Evolutionary conservation across 164 flowering plant genomes (phyloP), one percentile per base, ranked within the genome.

Genomic region (Nymphaea thermarum): DNA sequence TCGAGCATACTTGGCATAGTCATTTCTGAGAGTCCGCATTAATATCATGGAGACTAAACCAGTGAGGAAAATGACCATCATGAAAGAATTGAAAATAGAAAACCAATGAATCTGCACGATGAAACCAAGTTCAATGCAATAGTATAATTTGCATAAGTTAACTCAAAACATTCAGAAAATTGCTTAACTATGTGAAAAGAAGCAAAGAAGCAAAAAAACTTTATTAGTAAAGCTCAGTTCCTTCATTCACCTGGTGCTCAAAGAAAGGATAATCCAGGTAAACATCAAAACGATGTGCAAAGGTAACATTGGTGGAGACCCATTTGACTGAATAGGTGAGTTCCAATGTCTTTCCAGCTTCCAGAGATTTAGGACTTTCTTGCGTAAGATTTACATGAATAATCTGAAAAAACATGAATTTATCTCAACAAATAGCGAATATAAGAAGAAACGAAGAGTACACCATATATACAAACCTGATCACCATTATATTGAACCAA

Each of bases 11-110:
- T 94, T 94, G 47, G 99, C 99, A 79, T 94, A 94, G 82, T 94
- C 99, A 83, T 94, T 94, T 77, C 98, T 84, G 53, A 94, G 90
- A 64, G 98, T 94, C 65, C 98, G 87, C 98, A 94, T 94, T 66
- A 94, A 75, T 76, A 94, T 94, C 98, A 94, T 94, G 42, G 98
- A 94, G 67, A 94, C 98, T 84, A 94, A 76, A 47, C 99, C 99
- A 78, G 99, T 91, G 72, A 94, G 93, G 80, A 94, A 94, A 73
- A 94, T 94, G 65, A 94, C 98, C 98, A 94, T 94, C 98, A 94
- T 94, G 82, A 94, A 94, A 6, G 98, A 94, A 77, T 91, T 94
- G 75, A 94, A 91, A 73, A 94, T 90, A 73, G 98, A 94, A 77
- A 94, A 94, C 98, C 97, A 91, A 77, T 91, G 97, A 68, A 91